Base-by-base conservation (phyloP, 441 rosid species). In the Gossypium aridum region DNA sequence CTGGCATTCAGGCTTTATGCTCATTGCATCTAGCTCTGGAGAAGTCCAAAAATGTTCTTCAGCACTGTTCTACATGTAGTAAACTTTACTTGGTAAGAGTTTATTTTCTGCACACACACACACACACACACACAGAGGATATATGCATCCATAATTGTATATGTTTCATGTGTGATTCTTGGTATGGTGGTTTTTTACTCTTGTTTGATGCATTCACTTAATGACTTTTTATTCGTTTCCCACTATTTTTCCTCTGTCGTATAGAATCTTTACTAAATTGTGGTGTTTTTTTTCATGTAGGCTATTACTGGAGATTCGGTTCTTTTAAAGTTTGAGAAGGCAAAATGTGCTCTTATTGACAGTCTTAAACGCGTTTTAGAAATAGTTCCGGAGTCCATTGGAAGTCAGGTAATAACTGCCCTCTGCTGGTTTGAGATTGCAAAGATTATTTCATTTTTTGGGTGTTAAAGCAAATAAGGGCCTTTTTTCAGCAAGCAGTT, bases 241-340 rank as follows among this genome's bases (percentile, higher is more conserved):
- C 5, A 56, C 53, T 45, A 28, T 75, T 60, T 64, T 53, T 71
- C 34, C 54, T 13, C 2, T 23, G n/a, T 59, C 34, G 0, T 16
- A 8, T 4, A 63, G 19, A 55, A 23, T 54, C 25, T 70, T 68
- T 65, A 9, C 37, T 72, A 37, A 31, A 74, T 67, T 64, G 45
- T 59, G 26, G 45, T 59, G 14, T 59, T 59, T 1, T 6, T 70
- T 63, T 3, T 51, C 19, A 22, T 84, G 77, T 83, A 96, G 99
- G 99, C 99, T 73, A 92, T 96, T 74, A 96, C 99, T 1, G 98
- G 96, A 70, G 98, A 96, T 83, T 86, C 98, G 28, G 91, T 94
- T 79, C 92, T 96, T 77, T 78, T 76, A 61, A 96, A 94, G 80
- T 96, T 96, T 77, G 98, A 91, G 78, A 96, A 88, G 84, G 91